phyloP scores from a whole-genome alignment of 805 yeast species.

The Pichia exigua region DNA sequence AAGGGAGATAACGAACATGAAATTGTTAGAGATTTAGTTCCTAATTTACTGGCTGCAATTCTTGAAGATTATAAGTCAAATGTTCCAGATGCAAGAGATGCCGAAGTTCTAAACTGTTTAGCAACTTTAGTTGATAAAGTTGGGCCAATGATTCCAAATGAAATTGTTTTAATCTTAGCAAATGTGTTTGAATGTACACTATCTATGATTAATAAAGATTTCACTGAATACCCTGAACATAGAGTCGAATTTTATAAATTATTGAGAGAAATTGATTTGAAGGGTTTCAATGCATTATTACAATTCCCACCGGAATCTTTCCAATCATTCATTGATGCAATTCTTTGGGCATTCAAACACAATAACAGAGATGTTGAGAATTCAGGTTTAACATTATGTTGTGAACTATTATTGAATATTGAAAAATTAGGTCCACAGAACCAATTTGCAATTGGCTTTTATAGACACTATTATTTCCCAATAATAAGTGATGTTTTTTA shows the following conservation, averaged over 20 bases:
- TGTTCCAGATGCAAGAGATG: conserved; percentile 96
- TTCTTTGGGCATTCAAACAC: conserved; percentile 97
- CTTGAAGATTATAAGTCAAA: conserved; percentile 81
- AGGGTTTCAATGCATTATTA: conserved; percentile 77
- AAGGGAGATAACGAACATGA: conserved; percentile 83
- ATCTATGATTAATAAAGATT: conserved; percentile 91
- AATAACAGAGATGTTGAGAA: conserved; percentile 95
- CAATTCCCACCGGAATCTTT: conserved; percentile 89
- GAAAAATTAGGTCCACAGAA: conserved; percentile 57
- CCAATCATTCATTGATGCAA: conserved; percentile 85
- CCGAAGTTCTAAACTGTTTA: conserved; percentile 93
- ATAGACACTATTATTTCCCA: conserved; percentile 79
- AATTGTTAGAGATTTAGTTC: conserved; percentile 73
- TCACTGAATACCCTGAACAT: conserved; percentile 95
- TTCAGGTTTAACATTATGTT: conserved; percentile 75
- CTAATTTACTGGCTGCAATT: conserved; percentile 76
- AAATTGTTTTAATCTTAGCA: conserved; percentile 78
- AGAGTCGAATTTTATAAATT: conserved; percentile 92
- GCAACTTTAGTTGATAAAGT: conserved; percentile 82
- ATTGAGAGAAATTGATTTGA: conserved; percentile 76
- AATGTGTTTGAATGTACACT: conserved; percentile 91
- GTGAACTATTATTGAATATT: conserved; percentile 79
- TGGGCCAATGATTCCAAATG: conserved; percentile 82
- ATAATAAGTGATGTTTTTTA: conserved; percentile 87
- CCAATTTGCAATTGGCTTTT: conserved; percentile 77